phyloP scores from a whole-genome alignment of 2,329 filamentous ascomycete species.

The Fusarium falciforme region DNA sequence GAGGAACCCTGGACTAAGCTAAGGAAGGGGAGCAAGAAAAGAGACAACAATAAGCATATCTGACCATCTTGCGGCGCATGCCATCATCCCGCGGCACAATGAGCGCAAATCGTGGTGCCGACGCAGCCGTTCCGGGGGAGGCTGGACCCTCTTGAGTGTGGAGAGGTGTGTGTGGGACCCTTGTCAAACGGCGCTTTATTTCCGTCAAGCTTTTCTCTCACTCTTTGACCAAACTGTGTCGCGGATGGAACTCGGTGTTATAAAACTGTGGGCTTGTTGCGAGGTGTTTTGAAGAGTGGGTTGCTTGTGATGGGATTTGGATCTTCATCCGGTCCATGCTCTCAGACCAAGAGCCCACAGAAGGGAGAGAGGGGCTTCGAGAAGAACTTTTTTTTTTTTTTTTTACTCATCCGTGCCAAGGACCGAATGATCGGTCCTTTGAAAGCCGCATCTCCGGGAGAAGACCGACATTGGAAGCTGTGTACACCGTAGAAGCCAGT shows the following conservation, averaged over 20 bases:
- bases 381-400: constrained; percentile 20
- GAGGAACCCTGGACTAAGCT: background rate
- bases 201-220: constrained; percentile 7
- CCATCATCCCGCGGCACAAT: constrained; percentile 42
- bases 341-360: constrained; percentile 3
- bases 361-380: constrained; percentile 25
- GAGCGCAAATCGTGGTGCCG: constrained; percentile 43
- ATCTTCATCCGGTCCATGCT: background rate
- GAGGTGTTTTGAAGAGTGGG: constrained; percentile 6
- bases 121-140: constrained; percentile 43
- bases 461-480: background rate
- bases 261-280: constrained; percentile 4
- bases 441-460: constrained; percentile 1
- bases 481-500: background rate
- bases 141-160: constrained; percentile 3
- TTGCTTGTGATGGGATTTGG: background rate
- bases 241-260: constrained; percentile 7
- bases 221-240: background rate
- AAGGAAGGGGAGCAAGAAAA: background rate
- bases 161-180: constrained; percentile 23
- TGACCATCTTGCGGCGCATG: constrained; percentile 42
- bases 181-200: constrained; percentile 28
- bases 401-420: constrained; percentile 32
- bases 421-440: constrained; percentile 33
- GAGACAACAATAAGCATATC: constrained; percentile 44